Base-by-base conservation (phyloP, 2,329 filamentous ascomycete genomes). In the Claviceps sp. region DNA sequence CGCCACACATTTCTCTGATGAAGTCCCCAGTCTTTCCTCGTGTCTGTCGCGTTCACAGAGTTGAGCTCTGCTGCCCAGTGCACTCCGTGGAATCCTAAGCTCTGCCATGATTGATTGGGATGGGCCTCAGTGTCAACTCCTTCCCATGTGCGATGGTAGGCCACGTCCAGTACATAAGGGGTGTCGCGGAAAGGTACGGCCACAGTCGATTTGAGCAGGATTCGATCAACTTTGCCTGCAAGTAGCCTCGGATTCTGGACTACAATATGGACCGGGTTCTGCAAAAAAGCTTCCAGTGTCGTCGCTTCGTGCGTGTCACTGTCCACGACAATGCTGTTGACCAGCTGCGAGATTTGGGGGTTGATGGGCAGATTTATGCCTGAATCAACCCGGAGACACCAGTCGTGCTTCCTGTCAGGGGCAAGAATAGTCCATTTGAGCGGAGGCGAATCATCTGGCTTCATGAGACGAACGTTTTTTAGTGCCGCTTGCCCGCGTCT, bases 61-160 rank as follows among this genome's bases (percentile, higher is more conserved):
- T 68, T 68, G 38, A 68, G 58, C 40, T 58, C 62, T 47, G 65
- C 66, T n/a, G 68, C 66, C 68, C 68, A 70, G 46, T 68, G 61
- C 45, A 56, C 54, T 14, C 62, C 66, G 54, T 64, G 65, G 16
- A 69, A 48, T 38, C 67, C 62, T 19, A 69, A 52, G 1, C 60
- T 60, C 62, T 63, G 68, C 43, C 57, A 63, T 8, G 57, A 52
- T 10, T 62, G 55, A 13, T 62, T 55, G 10, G 65, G 57, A 5
- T 53, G 4, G 5, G 17, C 22, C n/a, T 50, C 16, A 7, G 57
- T 52, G 16, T 54, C 46, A 46, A 57, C 14, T 38, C 58, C 60
- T 26, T 58, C 54, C 62, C 66, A 67, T 4, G 52, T 50, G 49
- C 63, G 60, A 5, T 61, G 63, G 24, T 64, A 48, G 24, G 58